These are phyloP conservation scores for Moringa oleifera DNA, from an alignment of 345 rosid species.

Conservation along the genomic window DNA sequence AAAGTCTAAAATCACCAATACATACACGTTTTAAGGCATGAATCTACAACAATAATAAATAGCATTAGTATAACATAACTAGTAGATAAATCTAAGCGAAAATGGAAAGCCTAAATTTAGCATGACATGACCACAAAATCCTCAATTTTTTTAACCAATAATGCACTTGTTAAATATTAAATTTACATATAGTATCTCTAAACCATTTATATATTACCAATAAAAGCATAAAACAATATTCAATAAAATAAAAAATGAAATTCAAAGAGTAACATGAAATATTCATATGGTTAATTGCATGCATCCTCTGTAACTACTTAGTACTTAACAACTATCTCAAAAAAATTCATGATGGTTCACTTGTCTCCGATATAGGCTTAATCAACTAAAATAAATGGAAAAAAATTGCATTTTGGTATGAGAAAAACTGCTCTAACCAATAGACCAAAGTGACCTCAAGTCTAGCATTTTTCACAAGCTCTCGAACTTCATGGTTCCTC, in stretches of 20 bases:
- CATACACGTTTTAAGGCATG: conserved; percentile 72
- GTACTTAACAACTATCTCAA: no score
- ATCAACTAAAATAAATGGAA: not conserved
- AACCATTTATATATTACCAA: not conserved
- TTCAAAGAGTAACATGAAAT: not conserved
- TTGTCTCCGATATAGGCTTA: not conserved
- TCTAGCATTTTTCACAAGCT: conserved; percentile 90
- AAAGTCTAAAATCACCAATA: conserved; percentile 90
- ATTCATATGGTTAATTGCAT: no score
- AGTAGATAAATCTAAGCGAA: not conserved
- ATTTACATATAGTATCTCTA: not conserved
- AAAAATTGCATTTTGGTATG: not conserved
- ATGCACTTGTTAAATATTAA: no score
- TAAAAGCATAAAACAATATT: not conserved
- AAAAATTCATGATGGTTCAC: not conserved
- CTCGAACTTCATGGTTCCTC: conserved; percentile 92
- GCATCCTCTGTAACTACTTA: no score
- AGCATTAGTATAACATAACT: not conserved
- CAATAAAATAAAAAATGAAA: not conserved
- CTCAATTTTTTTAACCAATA: not conserved
- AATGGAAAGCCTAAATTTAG: not conserved
- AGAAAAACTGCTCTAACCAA: not conserved
- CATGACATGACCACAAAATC: not conserved
- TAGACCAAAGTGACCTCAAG: conserved; percentile 67
- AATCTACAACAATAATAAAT: conserved; percentile 42